Conservation (phyloP, 1,284 basidiomycete genomes). For the Ustilago cynodontis region DNA sequence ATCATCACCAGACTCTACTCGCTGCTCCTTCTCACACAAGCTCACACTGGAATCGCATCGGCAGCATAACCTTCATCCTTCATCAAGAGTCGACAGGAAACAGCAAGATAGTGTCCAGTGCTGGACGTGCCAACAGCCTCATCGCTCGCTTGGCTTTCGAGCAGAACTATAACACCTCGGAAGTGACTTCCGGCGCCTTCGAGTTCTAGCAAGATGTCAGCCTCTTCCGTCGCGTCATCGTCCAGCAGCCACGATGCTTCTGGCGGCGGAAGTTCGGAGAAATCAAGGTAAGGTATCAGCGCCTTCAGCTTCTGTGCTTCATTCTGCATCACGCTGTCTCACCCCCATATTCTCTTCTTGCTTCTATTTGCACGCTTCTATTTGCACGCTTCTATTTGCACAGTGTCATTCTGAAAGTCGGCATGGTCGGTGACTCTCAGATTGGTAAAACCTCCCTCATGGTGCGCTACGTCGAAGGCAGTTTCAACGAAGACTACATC, state of each 20-base stretch:
- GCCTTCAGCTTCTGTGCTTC: neutral
- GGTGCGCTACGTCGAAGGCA: slow-evolving; percentile 78
- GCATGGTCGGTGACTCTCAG: slow-evolving; percentile 98
- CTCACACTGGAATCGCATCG: neutral
- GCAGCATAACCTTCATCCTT: neutral
- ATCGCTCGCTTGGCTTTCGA: neutral
- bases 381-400: too few relatives aligned
- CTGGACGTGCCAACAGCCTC: neutral
- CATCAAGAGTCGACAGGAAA: neutral
- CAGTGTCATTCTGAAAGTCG: slow-evolving; percentile 91
- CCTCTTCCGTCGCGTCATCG: slow-evolving; percentile 40
- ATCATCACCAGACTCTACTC: neutral
- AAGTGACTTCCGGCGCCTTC: neutral
- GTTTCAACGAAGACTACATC: slow-evolving; percentile 88
- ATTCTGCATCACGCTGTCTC: neutral
- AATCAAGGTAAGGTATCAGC: slow-evolving; percentile 27
- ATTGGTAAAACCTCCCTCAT: slow-evolving; percentile 98
- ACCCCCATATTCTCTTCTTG: neutral
- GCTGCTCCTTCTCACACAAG: too few relatives aligned
- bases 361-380: too few relatives aligned
- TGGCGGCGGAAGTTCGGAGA: slow-evolving; percentile 23
- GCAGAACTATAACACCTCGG: neutral
- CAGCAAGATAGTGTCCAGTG: neutral
- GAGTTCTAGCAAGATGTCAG: slow-evolving; percentile 22
- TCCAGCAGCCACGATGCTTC: slow-evolving; percentile 42